These are phyloP conservation scores for Fomitopsis palustris DNA, from an alignment of 1,284 basidiomycete genomes.

Conservation along the genomic window DNA sequence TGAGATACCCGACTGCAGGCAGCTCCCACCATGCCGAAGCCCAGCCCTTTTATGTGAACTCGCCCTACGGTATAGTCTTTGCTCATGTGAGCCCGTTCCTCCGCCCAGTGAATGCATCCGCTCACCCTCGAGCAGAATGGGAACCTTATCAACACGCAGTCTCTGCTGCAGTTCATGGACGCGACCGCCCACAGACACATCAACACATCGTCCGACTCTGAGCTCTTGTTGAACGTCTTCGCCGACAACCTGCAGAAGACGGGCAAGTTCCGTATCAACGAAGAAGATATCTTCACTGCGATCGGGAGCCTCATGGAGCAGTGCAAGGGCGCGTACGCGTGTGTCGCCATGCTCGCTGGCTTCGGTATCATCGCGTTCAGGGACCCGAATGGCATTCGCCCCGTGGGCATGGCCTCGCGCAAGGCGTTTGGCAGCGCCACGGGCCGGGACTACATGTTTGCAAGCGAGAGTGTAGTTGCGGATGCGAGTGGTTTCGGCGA, in stretches of 20 bases:
- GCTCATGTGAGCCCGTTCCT: conserved; percentile 73
- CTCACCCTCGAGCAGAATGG: conserved; percentile 72
- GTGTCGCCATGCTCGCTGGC: conserved; percentile 97
- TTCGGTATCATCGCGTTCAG: conserved; percentile 99
- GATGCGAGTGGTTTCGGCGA: conserved; percentile 89
- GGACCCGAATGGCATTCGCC: conserved; percentile 98
- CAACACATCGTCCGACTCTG: conserved; percentile 98
- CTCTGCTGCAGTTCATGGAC: conserved; percentile 90
- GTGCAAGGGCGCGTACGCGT: conserved; percentile 93
- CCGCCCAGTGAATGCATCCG: conserved; percentile 7
- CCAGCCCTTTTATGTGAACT: conserved; percentile 99
- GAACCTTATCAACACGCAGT: conserved; percentile 92
- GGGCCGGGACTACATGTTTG: conserved; percentile 85
- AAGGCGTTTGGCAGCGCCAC: conserved; percentile 36
- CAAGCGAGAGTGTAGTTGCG: conserved; percentile 95
- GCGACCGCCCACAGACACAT: conserved; percentile 97
- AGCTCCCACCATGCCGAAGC: conserved; percentile 98
- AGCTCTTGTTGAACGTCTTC: conserved; percentile 95
- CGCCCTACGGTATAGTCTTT: conserved; percentile 97
- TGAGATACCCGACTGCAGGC: conserved; percentile 97
- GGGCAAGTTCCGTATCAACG: conserved; percentile 99
- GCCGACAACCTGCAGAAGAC: conserved; percentile 98
- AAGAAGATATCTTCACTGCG: conserved; percentile 98
- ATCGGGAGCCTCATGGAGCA: conserved; percentile 88
- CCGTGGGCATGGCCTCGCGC: conserved; percentile 80